Base-by-base conservation (phyloP, 306 rosid genomes). In the Rosa lucieae region DNA sequence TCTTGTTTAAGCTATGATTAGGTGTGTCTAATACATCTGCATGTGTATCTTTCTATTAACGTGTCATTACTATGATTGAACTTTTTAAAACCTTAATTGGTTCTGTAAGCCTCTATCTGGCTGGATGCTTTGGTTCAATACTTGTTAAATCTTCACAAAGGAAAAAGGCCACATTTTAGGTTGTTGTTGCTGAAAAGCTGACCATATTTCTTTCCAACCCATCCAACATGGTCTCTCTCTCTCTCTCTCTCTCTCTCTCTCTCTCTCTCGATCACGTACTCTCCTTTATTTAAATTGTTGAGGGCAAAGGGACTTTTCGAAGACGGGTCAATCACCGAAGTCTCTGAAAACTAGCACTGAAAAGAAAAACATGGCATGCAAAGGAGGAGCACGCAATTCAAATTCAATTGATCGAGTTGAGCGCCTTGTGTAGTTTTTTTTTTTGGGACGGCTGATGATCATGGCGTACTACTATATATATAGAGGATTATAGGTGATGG, bases 171-270 rank as follows among this genome's bases (percentile, higher is more conserved):
- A 39, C 51, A 73, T 37, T 73, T 37, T 20, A 37, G 72, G 85
- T 80, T 81, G 86, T 56, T 78, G 52, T 74, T 72, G 78, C 86
- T 79, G 87, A 90, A 89, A 92, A 87, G 89, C 91, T 87, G 94
- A 76, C 80, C 80, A 70, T 79, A 78, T 20, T 80, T 40, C 73
- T 87, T 86, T 89, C 80, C 87, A 83, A 77, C 88, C 94, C 88
- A 88, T 84, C 86, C 70, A 83, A 81, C 89, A 79, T 75, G 81
- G 82, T 78, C 86, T 73, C 67, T 67, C 72, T 67, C 79, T 70
- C 79, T n/a, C n/a, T 52, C 72, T 58, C 79, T 70, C 79, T n/a
- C n/a, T 78, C 86, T 73, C 67, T 67, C 72, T 78, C 86, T 73
- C 67, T 67, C 72, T 52, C 72, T 58, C 79, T 70, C 79, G 67